phyloP scores from a whole-genome alignment of 257 asterid species.

The Coffea eugenioides region DNA sequence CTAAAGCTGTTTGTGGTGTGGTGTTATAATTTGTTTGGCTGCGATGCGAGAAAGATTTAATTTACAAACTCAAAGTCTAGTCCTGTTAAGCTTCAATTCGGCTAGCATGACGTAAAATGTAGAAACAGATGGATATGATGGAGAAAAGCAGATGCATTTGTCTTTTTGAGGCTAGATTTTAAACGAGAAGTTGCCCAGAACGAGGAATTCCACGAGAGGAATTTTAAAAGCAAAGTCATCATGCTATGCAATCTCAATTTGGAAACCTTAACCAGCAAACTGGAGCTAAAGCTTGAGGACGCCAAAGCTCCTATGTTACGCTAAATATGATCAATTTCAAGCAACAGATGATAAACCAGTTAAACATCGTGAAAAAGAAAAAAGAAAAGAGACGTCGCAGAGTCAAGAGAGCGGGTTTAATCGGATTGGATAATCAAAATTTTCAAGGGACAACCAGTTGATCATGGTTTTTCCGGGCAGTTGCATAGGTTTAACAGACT shows the following conservation, averaged over 20 bases:
- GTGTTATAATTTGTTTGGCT: too few relatives aligned
- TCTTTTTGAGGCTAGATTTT: too few relatives aligned
- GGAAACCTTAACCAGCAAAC: too few relatives aligned
- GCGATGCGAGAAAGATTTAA: too few relatives aligned
- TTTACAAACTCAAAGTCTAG: not conserved
- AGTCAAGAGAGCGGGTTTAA: too few relatives aligned
- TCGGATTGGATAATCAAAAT: too few relatives aligned
- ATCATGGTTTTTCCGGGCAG: not conserved
- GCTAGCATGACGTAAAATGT: not conserved
- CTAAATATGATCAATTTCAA: not conserved
- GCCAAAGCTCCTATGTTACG: not conserved
- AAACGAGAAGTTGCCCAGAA: not conserved
- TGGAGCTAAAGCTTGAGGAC: too few relatives aligned
- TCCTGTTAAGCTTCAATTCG: not conserved
- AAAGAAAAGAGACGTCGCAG: not conserved
- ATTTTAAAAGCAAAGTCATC: not conserved
- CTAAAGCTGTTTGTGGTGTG: too few relatives aligned
- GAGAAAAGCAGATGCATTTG: not conserved
- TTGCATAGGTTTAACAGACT: not conserved
- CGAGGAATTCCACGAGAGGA: too few relatives aligned
- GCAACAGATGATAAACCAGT: not conserved
- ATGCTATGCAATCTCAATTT: too few relatives aligned
- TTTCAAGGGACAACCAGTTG: not conserved
- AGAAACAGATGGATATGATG: too few relatives aligned
- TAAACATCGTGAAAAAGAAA: not conserved